Base-by-base conservation (phyloP, 2,329 filamentous ascomycete genomes). In the Cladosporium phlei region DNA sequence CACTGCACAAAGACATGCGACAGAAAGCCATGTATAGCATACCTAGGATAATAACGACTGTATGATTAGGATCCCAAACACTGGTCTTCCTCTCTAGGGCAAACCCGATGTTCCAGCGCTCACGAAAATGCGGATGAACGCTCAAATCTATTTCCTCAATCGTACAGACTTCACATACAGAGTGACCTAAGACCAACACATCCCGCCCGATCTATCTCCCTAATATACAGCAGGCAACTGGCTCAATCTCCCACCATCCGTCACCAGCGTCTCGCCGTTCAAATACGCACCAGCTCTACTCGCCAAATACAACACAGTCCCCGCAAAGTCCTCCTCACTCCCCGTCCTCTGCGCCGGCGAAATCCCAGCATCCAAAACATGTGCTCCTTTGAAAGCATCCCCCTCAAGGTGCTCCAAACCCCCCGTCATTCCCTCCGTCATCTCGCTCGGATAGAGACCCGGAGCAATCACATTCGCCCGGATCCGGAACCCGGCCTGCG, bases 261-360 rank as follows among this genome's bases (percentile, higher is more conserved):
- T 69, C 6, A 85, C 65, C 37, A 85, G 65, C 12, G 81, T 72
- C 49, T 75, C 75, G 2, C 82, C 83, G 61, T 85, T 86, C 55
- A 78, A 69, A 61, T 83, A 86, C 3, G 77, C 78, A 1, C 83
- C 83, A 2, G 82, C 81, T 51, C 75, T 68, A 38, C 78, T 80
- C 3, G 78, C 78, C 59, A 87, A 69, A 68, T 81, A 86, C 40
- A 88, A 60, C 20, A 86, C 73, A 38, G 78, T 70, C 1, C 82
- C 82, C 1, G 75, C 78, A 70, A 87, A 79, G 57, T 85, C 83
- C 54, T 79, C 66, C 48, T 79, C 74, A 33, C 76, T 72, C 1
- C 83, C 83, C 51, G 77, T 71, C 35, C 82, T 70, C 30, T 75
- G 74, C n/a, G 80, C 65, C 0, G 82, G 83, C 33, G 82, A 70